Evolutionary conservation across 768 basidiomycete species (phyloP).

Genomic region (Lentinus brumalis): DNA sequence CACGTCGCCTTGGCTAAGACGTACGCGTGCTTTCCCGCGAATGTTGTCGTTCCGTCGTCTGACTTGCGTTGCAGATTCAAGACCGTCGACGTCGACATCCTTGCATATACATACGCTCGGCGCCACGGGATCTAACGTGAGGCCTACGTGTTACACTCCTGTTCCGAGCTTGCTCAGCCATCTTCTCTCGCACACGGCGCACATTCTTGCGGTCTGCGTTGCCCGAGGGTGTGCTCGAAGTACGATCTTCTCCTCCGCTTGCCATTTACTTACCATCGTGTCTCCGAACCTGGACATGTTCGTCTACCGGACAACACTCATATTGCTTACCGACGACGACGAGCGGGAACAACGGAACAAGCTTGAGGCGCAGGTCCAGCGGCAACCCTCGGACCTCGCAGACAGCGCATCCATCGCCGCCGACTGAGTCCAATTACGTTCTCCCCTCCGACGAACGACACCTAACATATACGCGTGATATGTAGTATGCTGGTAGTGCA

Average conservation of each 20-base stretch:
- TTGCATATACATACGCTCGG: conserved; percentile 29
- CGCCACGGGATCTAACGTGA: neutral
- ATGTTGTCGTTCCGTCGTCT: neutral
- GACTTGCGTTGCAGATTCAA: conserved; percentile 57
- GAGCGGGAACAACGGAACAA: conserved; percentile 73
- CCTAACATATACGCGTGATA: neutral
- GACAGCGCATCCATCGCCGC: conserved; percentile 18
- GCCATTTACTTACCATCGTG: conserved; percentile 36
- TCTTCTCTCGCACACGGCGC: conserved; percentile 62
- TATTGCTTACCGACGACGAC: conserved; percentile 71
- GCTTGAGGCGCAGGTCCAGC: conserved; percentile 72
- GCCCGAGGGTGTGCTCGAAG: conserved; percentile 46
- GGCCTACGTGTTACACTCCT: conserved; percentile 67
- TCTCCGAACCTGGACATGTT: conserved; percentile 64
- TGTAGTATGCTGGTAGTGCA: neutral
- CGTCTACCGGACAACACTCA: conserved; percentile 60
- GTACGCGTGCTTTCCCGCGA: neutral
- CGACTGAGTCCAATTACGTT: conserved; percentile 6
- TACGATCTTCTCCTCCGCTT: conserved; percentile 53
- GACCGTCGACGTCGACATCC: conserved; percentile 64
- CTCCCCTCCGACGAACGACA: conserved; percentile 15
- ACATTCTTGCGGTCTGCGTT: conserved; percentile 53
- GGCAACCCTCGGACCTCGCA: conserved; percentile 42
- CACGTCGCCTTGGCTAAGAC: conserved; percentile 66
- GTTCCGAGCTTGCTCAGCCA: conserved; percentile 69